Conservation (phyloP, 139 green algal species). For the Haematococcus sp. region DNA sequence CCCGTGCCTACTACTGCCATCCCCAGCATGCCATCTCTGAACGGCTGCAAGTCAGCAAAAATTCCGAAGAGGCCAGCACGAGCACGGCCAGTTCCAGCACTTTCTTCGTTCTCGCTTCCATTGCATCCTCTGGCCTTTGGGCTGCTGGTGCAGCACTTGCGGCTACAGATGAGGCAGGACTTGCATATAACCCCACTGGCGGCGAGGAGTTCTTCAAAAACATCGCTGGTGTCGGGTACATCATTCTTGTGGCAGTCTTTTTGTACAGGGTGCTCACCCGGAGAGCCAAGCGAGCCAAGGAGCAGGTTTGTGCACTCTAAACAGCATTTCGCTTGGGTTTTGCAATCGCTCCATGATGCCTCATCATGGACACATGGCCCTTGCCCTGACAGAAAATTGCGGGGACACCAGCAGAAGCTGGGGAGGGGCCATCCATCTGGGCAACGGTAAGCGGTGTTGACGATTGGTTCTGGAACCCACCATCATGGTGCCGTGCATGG, state of each 20-base stretch:
- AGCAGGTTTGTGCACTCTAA: constrained; percentile 40
- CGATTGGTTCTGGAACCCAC: too few species aligned
- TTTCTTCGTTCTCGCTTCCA: too few species aligned
- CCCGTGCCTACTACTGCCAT: too few species aligned
- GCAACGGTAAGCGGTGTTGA: too few species aligned
- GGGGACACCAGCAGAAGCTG: not conserved
- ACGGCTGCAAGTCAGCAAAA: too few species aligned
- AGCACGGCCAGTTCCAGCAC: too few species aligned
- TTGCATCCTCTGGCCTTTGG: too few species aligned
- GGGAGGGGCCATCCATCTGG: too few species aligned
- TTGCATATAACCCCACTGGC: constrained; percentile 39
- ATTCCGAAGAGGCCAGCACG: too few species aligned
- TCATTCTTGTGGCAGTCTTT: constrained; percentile 58
- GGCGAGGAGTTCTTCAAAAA: constrained; percentile 57
- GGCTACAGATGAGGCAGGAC: constrained; percentile 28
- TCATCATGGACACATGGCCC: not conserved
- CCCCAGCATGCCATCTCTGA: too few species aligned
- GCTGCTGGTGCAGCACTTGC: constrained; percentile 10
- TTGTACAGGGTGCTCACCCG: constrained; percentile 50
- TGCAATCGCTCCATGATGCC: not conserved
- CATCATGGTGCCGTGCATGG: too few species aligned
- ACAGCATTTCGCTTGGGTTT: too few species aligned
- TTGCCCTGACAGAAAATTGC: not conserved
- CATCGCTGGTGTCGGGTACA: constrained; percentile 47
- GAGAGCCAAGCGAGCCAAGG: constrained; percentile 45